Evolutionary conservation across 768 basidiomycete genomes (phyloP), one percentile per base, ranked within the genome.

Genomic region (Lactifluus subvellereus): DNA sequence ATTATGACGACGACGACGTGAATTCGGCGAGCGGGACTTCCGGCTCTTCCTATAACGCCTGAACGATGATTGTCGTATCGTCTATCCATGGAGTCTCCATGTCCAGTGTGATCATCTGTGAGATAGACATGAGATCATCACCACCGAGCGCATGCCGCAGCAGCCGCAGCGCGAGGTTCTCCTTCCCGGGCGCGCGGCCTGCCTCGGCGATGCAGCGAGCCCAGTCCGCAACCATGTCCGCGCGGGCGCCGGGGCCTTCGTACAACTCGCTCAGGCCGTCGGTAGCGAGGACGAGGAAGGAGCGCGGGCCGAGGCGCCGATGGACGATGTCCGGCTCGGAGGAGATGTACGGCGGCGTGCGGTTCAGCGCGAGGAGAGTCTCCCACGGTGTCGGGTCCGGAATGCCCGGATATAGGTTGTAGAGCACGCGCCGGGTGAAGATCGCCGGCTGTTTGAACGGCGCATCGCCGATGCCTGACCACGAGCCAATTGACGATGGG

Each of bases 21-120:
- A 27, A 27, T 27, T 27, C 27, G 27, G 27, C 27, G 27, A 27
- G 27, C 27, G 27, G 27, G 27, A 27, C 27, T 2, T 2, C 13
- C 10, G 4, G 40, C 13, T 18, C 11, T 42, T 57, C 32, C 35
- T 68, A 74, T 20, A 77, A 69, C 49, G 58, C 60, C 62, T 79
- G 79, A 38, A 82, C 75, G 37, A 81, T 61, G 27, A 80, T 72
- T 4, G 80, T 81, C n/a, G 77, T 76, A 60, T 81, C 80, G 62
- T 81, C 81, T 70, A 82, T 77, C 80, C 79, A 81, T 48, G 76
- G 74, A 20, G 77, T 77, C 47, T 75, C 75, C 76, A 80, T 80
- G 66, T 82, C 80, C 40, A 81, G 71, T 18, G 80, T 82, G 27
- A 81, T 59, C 58, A 75, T 76, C 65, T 76, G 75, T 30, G 80